A percentile compares a stretch with the other conserved stretches of the same genome.
These are phyloP conservation scores for Backusella morwellensis DNA, from an alignment of 192 early-diverging fungal genomes.

Conservation along the genomic window DNA sequence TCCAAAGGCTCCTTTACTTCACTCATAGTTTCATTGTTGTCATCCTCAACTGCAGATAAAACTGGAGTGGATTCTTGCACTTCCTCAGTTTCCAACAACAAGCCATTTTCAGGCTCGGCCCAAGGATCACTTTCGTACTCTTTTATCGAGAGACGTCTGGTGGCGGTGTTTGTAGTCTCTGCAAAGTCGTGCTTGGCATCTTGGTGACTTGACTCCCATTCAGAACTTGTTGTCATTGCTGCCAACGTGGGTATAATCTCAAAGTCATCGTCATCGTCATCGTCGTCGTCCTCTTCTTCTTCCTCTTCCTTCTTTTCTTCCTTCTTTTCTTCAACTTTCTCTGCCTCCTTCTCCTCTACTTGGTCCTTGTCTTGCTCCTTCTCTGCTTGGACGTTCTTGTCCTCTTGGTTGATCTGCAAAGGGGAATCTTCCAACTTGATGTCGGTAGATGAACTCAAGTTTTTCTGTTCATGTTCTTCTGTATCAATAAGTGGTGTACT, in stretches of 20 bases:
- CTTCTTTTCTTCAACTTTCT: background rate
- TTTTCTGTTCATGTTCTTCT: background rate
- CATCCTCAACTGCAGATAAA: conserved; percentile 2
- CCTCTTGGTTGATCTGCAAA: background rate
- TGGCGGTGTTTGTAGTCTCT: background rate
- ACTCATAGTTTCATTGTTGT: background rate
- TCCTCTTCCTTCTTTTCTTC: background rate
- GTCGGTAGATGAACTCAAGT: background rate
- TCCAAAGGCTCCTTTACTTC: conserved; percentile 5
- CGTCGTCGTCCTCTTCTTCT: background rate
- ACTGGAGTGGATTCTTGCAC: background rate
- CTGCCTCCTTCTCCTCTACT: background rate
- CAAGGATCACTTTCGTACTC: conserved; percentile 13
- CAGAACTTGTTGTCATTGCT: conserved; percentile 1
- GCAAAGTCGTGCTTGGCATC: background rate
- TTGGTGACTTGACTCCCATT: background rate
- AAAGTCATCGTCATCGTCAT: background rate
- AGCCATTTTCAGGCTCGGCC: conserved; percentile 8
- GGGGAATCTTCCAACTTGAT: background rate
- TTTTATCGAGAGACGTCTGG: background rate
- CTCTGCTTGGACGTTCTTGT: background rate
- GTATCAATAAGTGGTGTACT: background rate
- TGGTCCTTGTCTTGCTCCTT: background rate
- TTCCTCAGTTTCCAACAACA: background rate
- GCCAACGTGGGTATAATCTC: background rate